phyloP scores from a whole-genome alignment of 2,329 filamentous ascomycete genomes.

The Pyrenophora teres region DNA sequence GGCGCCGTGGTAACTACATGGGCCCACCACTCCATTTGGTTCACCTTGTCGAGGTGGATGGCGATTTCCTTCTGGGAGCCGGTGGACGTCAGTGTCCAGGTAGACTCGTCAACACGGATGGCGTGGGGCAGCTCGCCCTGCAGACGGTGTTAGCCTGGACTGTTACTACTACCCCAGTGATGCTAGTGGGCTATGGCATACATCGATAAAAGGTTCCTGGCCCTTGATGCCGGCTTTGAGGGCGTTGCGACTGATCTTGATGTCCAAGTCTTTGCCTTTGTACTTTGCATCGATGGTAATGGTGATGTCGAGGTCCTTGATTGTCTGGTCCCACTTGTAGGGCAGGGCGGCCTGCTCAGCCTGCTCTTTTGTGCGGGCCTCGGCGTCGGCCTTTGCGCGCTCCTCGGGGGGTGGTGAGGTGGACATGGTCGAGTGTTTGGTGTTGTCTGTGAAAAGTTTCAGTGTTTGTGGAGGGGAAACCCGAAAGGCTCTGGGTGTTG shows the following conservation, averaged over 20 bases:
- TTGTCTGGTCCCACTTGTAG: slow-evolving; percentile 97
- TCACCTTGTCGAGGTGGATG: slow-evolving; percentile 91
- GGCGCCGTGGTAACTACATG: slow-evolving; percentile 87
- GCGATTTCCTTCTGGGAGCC: slow-evolving; percentile 72
- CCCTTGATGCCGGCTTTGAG: slow-evolving; percentile 86
- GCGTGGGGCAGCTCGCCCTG: slow-evolving; percentile 84
- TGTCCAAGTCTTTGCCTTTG: slow-evolving; percentile 80
- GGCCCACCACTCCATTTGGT: slow-evolving; percentile 98
- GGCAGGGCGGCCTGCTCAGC: slow-evolving; percentile 89
- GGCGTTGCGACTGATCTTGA: slow-evolving; percentile 79
- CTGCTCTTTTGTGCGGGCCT: slow-evolving; percentile 71
- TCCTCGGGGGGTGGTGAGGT: slow-evolving; percentile 58
- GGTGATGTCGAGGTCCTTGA: slow-evolving; percentile 81
- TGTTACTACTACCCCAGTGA: background rate
- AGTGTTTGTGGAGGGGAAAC: slow-evolving; percentile 13
- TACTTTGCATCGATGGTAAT: slow-evolving; percentile 79
- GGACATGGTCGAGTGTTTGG: slow-evolving; percentile 33
- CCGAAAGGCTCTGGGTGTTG: slow-evolving; percentile 6
- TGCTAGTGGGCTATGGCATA: slow-evolving; percentile 49
- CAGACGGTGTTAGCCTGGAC: slow-evolving; percentile 1
- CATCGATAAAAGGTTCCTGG: slow-evolving; percentile 80
- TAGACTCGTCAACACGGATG: slow-evolving; percentile 82
- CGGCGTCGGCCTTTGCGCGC: slow-evolving; percentile 61
- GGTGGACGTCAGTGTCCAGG: slow-evolving; percentile 84
- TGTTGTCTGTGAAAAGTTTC: slow-evolving; percentile 9